Evolutionary conservation across 1,284 basidiomycete species (phyloP).

Genomic region (Pseudozyma sp.): DNA sequence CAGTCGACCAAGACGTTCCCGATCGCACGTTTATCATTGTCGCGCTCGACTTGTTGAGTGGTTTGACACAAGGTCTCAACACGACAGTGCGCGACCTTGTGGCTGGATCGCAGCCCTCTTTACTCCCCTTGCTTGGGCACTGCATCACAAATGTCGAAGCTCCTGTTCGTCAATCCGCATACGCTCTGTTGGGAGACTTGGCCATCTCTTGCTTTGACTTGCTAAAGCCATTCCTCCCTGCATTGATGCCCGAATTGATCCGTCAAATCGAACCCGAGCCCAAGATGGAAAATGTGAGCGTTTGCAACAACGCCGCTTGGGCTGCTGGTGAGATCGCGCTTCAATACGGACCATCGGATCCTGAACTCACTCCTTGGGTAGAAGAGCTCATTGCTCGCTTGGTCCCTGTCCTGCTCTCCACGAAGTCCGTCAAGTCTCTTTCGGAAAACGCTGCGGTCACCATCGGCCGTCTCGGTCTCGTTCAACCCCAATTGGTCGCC

Average conservation of each 20-base stretch:
- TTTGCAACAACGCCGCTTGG: constrained; percentile 99
- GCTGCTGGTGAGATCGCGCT: constrained; percentile 93
- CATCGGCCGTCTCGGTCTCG: constrained; percentile 94
- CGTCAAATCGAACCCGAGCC: constrained; percentile 90
- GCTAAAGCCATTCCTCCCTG: constrained; percentile 80
- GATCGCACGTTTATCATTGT: constrained; percentile 79
- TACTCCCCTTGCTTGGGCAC: constrained; percentile 62
- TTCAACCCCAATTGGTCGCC: constrained; percentile 87
- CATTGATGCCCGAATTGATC: constrained; percentile 90
- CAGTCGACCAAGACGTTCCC: constrained; percentile 59
- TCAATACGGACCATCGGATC: constrained; percentile 70
- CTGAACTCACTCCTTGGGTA: constrained; percentile 63
- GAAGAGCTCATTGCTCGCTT: constrained; percentile 83
- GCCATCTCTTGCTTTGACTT: constrained; percentile 93
- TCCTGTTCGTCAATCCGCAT: constrained; percentile 93
- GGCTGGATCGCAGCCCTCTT: constrained; percentile 56
- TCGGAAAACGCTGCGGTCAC: constrained; percentile 99
- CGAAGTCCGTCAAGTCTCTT: constrained; percentile 90
- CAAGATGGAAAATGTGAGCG: constrained; percentile 90
- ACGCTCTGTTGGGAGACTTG: constrained; percentile 95
- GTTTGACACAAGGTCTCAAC: constrained; percentile 92
- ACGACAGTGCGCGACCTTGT: constrained; percentile 70
- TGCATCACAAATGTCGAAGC: constrained; percentile 82
- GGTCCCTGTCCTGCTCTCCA: constrained; percentile 88
- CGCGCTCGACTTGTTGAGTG: constrained; percentile 92